A percentile compares a stretch with the other conserved stretches of the same genome.
Conservation (phyloP, 164 flowering plant genomes). For the Berberis vulgaris region DNA sequence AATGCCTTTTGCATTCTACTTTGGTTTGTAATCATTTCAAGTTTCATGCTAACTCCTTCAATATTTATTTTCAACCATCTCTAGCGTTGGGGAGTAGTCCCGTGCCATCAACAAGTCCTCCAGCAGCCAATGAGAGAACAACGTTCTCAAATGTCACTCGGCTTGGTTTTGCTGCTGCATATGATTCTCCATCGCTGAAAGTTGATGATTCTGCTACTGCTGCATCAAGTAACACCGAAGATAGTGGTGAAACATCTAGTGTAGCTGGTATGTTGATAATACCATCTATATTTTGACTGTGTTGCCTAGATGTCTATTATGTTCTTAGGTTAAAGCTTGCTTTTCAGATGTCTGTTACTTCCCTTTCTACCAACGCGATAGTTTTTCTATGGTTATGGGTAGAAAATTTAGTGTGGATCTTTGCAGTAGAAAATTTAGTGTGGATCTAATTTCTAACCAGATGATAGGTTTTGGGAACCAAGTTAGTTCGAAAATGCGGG, state of each 20-base stretch:
- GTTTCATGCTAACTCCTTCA: too few species aligned
- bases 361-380: too few species aligned
- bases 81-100: conserved; percentile 66
- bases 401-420: too few species aligned
- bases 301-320: background rate
- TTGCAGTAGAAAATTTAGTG: too few species aligned
- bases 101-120: conserved; percentile 55
- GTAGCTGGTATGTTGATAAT: conserved; percentile 16
- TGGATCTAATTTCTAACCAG: too few species aligned
- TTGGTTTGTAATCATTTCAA: too few species aligned
- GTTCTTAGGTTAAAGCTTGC: background rate
- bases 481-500: background rate
- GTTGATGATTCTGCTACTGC: conserved; percentile 27
- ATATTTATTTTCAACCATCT: background rate
- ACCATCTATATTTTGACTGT: background rate
- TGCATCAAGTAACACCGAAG: conserved; percentile 15
- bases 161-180: conserved; percentile 86
- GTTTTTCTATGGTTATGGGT: too few species aligned
- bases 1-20: too few species aligned
- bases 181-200: conserved; percentile 64
- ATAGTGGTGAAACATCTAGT: conserved; percentile 23
- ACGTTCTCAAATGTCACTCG: conserved; percentile 77
- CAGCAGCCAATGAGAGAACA: conserved; percentile 41
- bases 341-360: too few species aligned
- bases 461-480: too few species aligned